Conservation (phyloP, 164 flowering plant species). For the Piper longum region DNA sequence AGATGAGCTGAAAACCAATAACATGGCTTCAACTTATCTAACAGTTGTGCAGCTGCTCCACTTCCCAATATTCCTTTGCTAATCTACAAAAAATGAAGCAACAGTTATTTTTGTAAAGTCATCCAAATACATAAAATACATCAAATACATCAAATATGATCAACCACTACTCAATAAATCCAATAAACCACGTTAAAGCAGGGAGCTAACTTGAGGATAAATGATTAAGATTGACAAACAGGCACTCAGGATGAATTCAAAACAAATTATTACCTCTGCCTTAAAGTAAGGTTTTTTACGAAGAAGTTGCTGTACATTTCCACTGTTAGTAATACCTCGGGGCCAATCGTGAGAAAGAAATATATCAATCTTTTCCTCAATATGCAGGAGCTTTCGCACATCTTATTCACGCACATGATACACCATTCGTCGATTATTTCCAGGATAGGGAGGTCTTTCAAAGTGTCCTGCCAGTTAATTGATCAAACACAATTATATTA, state of each 20-base stretch:
- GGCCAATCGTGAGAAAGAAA: constrained; percentile 99
- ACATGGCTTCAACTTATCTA: constrained; percentile 69
- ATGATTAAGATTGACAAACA: not conserved
- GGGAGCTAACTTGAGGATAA: not conserved
- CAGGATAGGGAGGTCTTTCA: constrained; percentile 87
- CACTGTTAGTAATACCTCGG: constrained; percentile 74
- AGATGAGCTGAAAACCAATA: constrained; percentile 98
- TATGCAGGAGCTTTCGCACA: constrained; percentile 82
- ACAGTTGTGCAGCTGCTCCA: constrained; percentile 67
- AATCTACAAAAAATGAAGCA: constrained; percentile 26
- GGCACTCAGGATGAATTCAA: not conserved
- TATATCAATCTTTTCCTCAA: constrained; percentile 73
- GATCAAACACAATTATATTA: constrained; percentile 3
- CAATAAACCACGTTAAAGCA: not conserved
- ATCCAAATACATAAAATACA: not conserved
- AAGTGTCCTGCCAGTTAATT: constrained; percentile 59
- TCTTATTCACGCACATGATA: constrained; percentile 97
- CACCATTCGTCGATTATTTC: constrained; percentile 56
- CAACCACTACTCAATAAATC: not conserved
- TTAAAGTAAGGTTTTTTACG: constrained; percentile 50
- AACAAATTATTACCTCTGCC: constrained; percentile 47
- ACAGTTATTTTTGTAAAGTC: not conserved
- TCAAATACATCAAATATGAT: not conserved
- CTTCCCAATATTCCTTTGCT: constrained; percentile 62
- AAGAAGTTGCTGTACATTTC: constrained; percentile 54